A percentile compares a stretch with the other conserved stretches of the same genome.
Conservation (phyloP, 176 grass and related monocot genomes). For the Oryza coarctata region DNA sequence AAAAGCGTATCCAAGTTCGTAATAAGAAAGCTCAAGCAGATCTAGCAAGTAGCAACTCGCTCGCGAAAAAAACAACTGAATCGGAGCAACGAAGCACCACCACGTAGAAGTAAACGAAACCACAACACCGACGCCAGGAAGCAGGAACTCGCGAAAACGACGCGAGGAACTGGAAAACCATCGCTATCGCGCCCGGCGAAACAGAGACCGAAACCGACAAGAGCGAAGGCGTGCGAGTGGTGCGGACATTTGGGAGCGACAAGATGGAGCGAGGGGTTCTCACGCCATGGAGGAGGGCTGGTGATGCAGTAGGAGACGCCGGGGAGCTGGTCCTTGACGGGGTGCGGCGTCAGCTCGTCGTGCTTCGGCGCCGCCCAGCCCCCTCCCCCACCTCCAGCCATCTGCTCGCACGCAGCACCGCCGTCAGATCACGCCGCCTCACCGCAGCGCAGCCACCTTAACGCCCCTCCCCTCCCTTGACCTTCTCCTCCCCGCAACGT, state of each 20-base stretch:
- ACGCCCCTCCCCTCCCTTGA: not conserved
- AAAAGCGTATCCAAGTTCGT: constrained; percentile 18
- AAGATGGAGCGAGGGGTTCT: too few species aligned
- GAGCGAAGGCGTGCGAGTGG: not conserved
- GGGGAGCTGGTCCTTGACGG: constrained; percentile 88
- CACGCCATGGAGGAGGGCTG: constrained; percentile 97
- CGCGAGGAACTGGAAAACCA: constrained; percentile 28
- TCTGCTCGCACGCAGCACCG: constrained; percentile 11
- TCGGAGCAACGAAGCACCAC: not conserved
- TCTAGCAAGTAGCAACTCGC: constrained; percentile 40
- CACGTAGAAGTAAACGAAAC: not conserved
- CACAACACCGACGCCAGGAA: not conserved
- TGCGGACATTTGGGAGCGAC: too few species aligned
- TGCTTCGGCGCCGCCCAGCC: constrained; percentile 79
- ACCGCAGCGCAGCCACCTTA: not conserved
- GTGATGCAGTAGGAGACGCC: constrained; percentile 95
- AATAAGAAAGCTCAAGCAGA: constrained; percentile 42
- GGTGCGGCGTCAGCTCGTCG: constrained; percentile 88
- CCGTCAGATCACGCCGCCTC: constrained; percentile 17
- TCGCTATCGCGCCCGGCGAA: constrained; percentile 21
- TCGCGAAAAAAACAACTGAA: not conserved
- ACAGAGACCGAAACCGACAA: not conserved
- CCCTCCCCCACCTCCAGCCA: constrained; percentile 61
- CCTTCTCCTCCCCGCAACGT: not conserved
- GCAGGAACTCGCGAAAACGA: constrained; percentile 27